phyloP scores from a whole-genome alignment of 305 asterid species.

The Fraxinus xanthoxyloides region DNA sequence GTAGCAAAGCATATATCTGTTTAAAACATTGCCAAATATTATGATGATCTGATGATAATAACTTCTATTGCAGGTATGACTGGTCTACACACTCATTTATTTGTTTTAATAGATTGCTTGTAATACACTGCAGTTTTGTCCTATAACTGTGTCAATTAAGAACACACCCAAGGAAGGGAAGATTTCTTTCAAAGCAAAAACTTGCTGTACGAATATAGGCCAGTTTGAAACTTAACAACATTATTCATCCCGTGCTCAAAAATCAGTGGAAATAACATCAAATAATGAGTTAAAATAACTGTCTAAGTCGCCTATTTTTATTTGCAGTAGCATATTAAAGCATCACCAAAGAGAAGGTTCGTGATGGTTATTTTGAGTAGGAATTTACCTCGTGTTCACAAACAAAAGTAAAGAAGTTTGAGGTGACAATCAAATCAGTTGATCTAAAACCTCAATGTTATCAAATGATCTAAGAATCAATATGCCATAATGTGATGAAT shows the following conservation, averaged over 20 bases:
- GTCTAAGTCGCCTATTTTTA: not conserved
- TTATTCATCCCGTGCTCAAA: not conserved
- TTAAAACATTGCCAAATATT: not conserved
- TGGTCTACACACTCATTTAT: not conserved
- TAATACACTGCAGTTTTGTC: not conserved
- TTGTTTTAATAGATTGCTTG: not conserved
- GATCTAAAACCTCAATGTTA: constrained; percentile 9
- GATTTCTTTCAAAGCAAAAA: not conserved
- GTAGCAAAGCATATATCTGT: not conserved
- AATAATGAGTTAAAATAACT: not conserved
- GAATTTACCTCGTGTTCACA: not conserved
- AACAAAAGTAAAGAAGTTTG: not conserved
- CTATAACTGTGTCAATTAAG: not conserved
- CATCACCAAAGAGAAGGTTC: not conserved
- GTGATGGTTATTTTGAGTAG: not conserved
- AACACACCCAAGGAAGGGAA: not conserved
- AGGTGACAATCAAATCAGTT: not conserved
- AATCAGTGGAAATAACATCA: not conserved
- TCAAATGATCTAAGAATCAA: not conserved
- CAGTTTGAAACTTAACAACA: not conserved
- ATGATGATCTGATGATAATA: not conserved
- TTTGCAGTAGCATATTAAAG: not conserved
- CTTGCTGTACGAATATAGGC: not conserved
- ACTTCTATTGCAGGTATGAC: constrained; percentile 1
- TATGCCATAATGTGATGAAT: not conserved